phyloP scores from a whole-genome alignment of 495 filamentous ascomycete species.

The Penicillium riverlandense region DNA sequence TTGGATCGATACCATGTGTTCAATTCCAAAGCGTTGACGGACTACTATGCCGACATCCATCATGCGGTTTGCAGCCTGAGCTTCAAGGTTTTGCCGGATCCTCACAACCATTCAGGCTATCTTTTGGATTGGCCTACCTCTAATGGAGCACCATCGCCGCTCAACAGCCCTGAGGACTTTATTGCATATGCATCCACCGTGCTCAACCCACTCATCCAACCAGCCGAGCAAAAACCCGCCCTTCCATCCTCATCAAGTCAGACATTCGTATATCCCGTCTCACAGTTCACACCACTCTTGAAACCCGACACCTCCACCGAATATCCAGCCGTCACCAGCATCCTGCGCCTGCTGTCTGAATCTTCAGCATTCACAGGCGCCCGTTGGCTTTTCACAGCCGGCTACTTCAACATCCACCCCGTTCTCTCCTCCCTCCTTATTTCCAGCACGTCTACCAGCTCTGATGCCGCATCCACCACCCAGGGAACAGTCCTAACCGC shows the following conservation, averaged over 20 bases:
- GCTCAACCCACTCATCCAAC: constrained; percentile 57
- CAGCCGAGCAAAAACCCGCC: constrained; percentile 24
- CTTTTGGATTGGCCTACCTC: constrained; percentile 68
- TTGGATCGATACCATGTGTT: constrained; percentile 95
- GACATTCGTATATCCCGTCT: constrained; percentile 74
- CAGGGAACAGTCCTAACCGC: constrained; percentile 83
- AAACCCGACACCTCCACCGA: constrained; percentile 80
- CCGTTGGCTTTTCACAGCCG: constrained; percentile 91
- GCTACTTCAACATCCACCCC: constrained; percentile 95
- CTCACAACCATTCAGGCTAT: constrained; percentile 54
- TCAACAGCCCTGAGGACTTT: constrained; percentile 60
- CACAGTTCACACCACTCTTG: constrained; percentile 79
- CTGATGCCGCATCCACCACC: constrained; percentile 29
- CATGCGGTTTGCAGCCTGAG: constrained; percentile 70
- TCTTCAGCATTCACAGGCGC: constrained; percentile 53
- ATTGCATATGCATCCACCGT: constrained; percentile 58
- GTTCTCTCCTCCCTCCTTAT: constrained; percentile 72
- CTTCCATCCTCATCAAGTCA: constrained; percentile 33
- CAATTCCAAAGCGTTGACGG: constrained; percentile 64
- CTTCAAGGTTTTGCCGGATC: constrained; percentile 64
- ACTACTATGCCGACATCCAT: constrained; percentile 77
- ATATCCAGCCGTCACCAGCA: constrained; percentile 64
- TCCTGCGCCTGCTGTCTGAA: constrained; percentile 58
- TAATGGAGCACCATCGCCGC: constrained; percentile 66
- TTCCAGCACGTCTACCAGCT: constrained; percentile 39